These are phyloP conservation scores for Jatropha curcas DNA, from an alignment of 345 rosid species.

Conservation along the genomic window DNA sequence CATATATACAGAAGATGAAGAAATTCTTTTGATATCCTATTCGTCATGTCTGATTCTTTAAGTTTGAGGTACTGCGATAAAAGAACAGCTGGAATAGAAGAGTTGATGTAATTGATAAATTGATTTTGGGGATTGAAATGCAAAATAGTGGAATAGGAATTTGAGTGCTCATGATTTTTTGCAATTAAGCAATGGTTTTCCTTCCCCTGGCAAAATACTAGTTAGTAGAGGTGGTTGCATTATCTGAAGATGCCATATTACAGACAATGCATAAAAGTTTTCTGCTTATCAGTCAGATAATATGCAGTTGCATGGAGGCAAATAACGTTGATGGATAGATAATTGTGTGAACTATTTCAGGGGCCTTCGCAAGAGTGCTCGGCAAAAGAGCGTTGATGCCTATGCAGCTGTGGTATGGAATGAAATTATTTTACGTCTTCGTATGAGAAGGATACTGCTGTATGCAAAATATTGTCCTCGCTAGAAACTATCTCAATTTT, in stretches of 20 bases:
- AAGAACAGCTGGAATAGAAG: not conserved
- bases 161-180: not conserved
- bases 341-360: constrained; percentile 39
- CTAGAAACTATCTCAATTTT: not conserved
- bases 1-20: too few relatives aligned
- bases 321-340: not conserved
- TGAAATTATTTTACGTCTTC: not conserved
- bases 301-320: not conserved
- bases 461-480: not conserved
- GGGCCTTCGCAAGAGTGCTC: constrained; percentile 61
- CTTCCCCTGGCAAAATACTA: not conserved
- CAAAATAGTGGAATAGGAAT: not conserved
- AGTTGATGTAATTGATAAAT: not conserved
- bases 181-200: not conserved
- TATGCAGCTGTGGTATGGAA: constrained; percentile 77
- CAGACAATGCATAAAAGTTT: not conserved
- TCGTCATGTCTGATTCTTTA: too few relatives aligned
- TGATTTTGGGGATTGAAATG: not conserved
- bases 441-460: not conserved
- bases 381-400: constrained; percentile 64
- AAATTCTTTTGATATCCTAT: too few relatives aligned
- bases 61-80: not conserved
- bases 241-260: not conserved
- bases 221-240: not conserved
- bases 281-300: not conserved